Evolutionary conservation across 305 asterid genomes (phyloP).

Genomic region (Ilex paraguariensis): DNA sequence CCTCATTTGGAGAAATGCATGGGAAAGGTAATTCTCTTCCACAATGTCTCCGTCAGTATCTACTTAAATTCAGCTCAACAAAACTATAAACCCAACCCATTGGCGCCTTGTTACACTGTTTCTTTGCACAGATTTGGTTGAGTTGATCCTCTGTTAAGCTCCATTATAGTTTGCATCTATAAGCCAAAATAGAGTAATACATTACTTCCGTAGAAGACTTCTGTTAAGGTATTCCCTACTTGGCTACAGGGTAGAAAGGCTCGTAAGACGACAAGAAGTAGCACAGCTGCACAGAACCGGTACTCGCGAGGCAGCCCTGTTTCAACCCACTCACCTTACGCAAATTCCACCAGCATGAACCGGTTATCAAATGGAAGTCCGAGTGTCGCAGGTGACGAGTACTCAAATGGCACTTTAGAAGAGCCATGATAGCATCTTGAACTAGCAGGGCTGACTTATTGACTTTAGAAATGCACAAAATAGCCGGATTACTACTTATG

Average conservation of each 20-base stretch:
- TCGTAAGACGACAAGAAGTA: slow-evolving; percentile 82
- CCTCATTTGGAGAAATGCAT: slow-evolving; percentile 98
- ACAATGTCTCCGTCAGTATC: too few species aligned
- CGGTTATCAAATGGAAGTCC: slow-evolving; percentile 44
- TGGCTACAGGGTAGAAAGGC: slow-evolving; percentile 82
- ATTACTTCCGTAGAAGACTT: not conserved
- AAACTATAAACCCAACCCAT: too few species aligned
- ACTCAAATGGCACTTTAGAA: slow-evolving; percentile 43
- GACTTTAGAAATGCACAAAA: too few species aligned
- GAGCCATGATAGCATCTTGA: slow-evolving; percentile 28
- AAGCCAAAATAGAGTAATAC: not conserved
- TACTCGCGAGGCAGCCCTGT: slow-evolving; percentile 48
- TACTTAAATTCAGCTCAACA: too few species aligned
- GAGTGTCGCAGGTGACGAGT: slow-evolving; percentile 36
- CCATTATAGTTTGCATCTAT: too few species aligned
- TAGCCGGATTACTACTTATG: too few species aligned
- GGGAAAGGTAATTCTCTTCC: slow-evolving; percentile 73
- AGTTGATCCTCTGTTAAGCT: not conserved
- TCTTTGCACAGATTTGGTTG: not conserved
- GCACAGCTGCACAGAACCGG: slow-evolving; percentile 68
- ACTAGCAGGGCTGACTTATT: too few species aligned
- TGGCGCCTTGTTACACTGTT: not conserved
- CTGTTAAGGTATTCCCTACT: not conserved
- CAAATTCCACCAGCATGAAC: slow-evolving; percentile 35
- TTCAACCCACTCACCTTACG: slow-evolving; percentile 33